Conservation (phyloP, 2,329 filamentous ascomycete species). For the Fonsecaea monophora region DNA sequence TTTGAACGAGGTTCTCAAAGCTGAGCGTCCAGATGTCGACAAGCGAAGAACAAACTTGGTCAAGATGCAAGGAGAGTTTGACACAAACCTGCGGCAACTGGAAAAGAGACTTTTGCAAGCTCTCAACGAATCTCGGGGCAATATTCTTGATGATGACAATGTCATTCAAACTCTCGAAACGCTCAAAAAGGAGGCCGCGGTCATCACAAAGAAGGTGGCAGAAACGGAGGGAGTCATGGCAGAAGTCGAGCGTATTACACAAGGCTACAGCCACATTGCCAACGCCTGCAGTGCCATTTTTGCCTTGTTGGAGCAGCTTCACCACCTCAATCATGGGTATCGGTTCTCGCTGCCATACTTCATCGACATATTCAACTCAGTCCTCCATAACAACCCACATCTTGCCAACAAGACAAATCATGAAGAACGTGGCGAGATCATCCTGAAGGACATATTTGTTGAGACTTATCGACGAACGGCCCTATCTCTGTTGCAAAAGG, state of each 20-base stretch:
- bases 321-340: constrained; percentile 99
- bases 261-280: constrained; percentile 91
- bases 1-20: constrained; percentile 95
- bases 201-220: constrained; percentile 94
- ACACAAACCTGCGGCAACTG: constrained; percentile 92
- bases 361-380: constrained; percentile 93
- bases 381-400: constrained; percentile 80
- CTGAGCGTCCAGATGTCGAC: constrained; percentile 95
- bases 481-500: constrained; percentile 87
- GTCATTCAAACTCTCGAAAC: constrained; percentile 98
- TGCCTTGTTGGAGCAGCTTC: constrained; percentile 92
- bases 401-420: constrained; percentile 75
- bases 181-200: constrained; percentile 94
- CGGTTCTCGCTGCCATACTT: constrained; percentile 99
- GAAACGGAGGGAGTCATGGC: constrained; percentile 98
- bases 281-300: constrained; percentile 96
- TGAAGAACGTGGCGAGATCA: constrained; percentile 81
- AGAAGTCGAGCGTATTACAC: constrained; percentile 94
- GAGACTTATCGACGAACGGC: constrained; percentile 94
- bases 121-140: constrained; percentile 94
- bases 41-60: constrained; percentile 95
- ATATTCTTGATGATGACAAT: constrained; percentile 97
- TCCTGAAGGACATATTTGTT: constrained; percentile 88
- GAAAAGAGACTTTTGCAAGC: constrained; percentile 94
- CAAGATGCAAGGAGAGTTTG: constrained; percentile 99